Conservation (phyloP, 345 rosid species). For the Viola odorata region DNA sequence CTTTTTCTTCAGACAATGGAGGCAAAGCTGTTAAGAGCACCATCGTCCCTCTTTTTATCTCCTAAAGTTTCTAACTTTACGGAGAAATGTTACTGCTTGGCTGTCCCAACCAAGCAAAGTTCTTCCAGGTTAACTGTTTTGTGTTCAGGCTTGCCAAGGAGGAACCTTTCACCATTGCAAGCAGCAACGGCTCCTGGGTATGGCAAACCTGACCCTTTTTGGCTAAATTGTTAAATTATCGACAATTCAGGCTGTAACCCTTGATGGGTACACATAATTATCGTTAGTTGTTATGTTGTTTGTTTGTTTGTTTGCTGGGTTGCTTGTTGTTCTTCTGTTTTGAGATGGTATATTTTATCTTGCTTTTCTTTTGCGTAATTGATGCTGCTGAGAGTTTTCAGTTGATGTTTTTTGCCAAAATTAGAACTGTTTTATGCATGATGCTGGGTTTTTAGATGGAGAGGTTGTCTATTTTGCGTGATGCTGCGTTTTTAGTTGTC, state of each 20-base stretch:
- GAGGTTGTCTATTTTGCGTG: too few relatives aligned
- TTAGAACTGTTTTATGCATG: too few relatives aligned
- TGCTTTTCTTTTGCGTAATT: too few relatives aligned
- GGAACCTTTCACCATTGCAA: conserved; percentile 25
- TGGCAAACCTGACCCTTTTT: conserved; percentile 8
- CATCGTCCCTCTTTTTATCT: conserved; percentile 29
- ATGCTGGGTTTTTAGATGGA: too few relatives aligned
- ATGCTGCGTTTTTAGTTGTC: too few relatives aligned
- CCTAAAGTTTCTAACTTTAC: conserved; percentile 19
- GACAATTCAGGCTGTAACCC: background rate
- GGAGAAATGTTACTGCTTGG: conserved; percentile 14
- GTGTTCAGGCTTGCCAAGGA: conserved; percentile 26
- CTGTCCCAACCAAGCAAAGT: conserved; percentile 10
- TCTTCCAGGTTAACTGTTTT: conserved; percentile 5
- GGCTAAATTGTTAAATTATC: conserved; percentile 3
- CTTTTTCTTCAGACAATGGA: conserved; percentile 45
- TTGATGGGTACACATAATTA: too few relatives aligned
- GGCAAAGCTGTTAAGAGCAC: conserved; percentile 37
- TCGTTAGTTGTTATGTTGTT: background rate
- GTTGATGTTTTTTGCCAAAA: too few relatives aligned
- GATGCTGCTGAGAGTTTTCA: too few relatives aligned
- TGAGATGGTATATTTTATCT: too few relatives aligned
- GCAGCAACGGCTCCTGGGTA: conserved; percentile 50
- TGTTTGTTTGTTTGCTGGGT: too few relatives aligned
- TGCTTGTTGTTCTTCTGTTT: too few relatives aligned